Evolutionary conservation across 139 green algal genomes (phyloP).

Genomic region (Coelastrella sp.): DNA sequence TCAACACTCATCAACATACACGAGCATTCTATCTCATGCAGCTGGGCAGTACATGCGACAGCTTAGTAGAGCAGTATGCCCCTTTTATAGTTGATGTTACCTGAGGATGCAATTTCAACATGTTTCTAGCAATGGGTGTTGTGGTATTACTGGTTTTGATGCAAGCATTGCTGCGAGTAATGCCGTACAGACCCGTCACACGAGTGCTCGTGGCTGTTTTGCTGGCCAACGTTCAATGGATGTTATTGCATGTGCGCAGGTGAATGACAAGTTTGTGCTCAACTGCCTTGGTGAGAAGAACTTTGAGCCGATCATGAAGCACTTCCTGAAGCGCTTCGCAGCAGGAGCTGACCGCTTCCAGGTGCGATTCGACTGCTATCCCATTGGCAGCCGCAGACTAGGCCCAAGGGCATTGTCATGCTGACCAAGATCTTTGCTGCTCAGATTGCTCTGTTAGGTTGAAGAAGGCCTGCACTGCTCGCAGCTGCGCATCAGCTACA

Average conservation of each 20-base stretch:
- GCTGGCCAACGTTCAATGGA: background rate
- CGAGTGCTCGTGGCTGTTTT: background rate
- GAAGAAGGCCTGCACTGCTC: no score
- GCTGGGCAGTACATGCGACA: background rate
- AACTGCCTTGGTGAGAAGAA: slow-evolving; percentile 93
- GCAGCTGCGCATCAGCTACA: no score
- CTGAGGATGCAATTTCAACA: no score
- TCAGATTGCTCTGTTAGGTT: no score
- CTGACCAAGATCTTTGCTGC: background rate
- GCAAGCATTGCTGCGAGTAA: no score
- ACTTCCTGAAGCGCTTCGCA: slow-evolving; percentile 91
- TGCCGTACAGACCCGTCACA: no score
- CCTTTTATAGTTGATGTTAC: no score
- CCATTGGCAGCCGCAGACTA: background rate
- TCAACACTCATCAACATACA: background rate
- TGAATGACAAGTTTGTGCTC: slow-evolving; percentile 96
- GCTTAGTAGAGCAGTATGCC: no score
- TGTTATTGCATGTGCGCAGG: slow-evolving; percentile 65
- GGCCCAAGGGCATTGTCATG: background rate
- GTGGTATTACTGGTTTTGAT: no score
- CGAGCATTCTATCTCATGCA: background rate
- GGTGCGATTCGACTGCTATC: slow-evolving; percentile 29
- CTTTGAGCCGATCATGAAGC: slow-evolving; percentile 88
- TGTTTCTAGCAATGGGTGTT: no score
- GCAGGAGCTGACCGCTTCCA: slow-evolving; percentile 95